Percentiles rank a stretch among this genome's conserved stretches.
These are phyloP conservation scores for Talaromyces trachyspermus DNA, from an alignment of 495 filamentous ascomycete genomes.

Conservation along the genomic window DNA sequence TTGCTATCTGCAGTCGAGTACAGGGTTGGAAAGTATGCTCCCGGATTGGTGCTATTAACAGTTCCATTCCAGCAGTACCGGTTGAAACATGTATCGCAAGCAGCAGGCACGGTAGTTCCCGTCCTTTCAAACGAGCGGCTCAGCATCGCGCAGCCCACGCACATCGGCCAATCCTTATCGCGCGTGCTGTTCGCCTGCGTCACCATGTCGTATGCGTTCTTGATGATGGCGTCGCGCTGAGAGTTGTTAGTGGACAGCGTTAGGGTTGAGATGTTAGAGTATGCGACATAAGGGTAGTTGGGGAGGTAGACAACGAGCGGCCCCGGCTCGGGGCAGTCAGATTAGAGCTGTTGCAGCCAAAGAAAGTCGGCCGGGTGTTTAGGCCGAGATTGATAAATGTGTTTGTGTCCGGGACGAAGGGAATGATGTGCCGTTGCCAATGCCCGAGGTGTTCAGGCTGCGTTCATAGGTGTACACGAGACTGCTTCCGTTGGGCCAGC, in stretches of 20 bases:
- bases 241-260: conserved; percentile 48
- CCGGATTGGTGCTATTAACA: conserved; percentile 31
- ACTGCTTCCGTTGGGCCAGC: conserved; percentile 81
- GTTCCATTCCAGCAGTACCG: conserved; percentile 84
- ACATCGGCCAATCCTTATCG: conserved; percentile 63
- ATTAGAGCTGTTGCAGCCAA: conserved; percentile 74
- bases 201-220: conserved; percentile 74
- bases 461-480: conserved; percentile 79
- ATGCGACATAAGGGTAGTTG: conserved; percentile 66
- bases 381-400: conserved; percentile 80
- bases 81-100: conserved; percentile 63
- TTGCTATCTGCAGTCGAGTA: conserved; percentile 1
- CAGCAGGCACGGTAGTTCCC: conserved; percentile 47
- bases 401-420: conserved; percentile 70
- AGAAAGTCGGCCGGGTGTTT: conserved; percentile 80
- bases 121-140: conserved; percentile 58
- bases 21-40: conserved; percentile 12
- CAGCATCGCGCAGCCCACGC: conserved; percentile 77
- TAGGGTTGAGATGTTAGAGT: conserved; percentile 68
- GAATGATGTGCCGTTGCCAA: conserved; percentile 76
- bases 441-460: conserved; percentile 40
- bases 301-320: conserved; percentile 82
- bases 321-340: conserved; percentile 39
- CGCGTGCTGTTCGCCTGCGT: conserved; percentile 70
- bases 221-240: conserved; percentile 65